Base-by-base conservation (phyloP, 257 asterid genomes). In the Gardenia jasminoides region DNA sequence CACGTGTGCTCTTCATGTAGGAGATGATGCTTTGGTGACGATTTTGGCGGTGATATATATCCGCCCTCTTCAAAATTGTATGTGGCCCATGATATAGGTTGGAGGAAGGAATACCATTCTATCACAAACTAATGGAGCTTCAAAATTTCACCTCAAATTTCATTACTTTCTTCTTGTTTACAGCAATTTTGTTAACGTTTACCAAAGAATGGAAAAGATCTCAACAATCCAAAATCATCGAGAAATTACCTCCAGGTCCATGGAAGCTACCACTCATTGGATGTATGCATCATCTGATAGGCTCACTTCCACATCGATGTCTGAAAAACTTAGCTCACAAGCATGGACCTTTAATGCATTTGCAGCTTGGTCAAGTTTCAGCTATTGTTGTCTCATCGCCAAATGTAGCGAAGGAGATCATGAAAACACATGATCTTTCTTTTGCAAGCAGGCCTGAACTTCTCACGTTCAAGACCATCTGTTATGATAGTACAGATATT, bases 371-470 rank as follows among this genome's bases (percentile, higher is more conserved):
- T 0, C 78, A 87, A 75, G 82, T 89, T 62, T 24, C 89, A 1
- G 54, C 82, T 3, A 77, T 87, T 13, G 82, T 79, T 47, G 82
- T 89, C 36, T 75, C 90, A 1, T 88, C 92, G 4, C 33, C 75
- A 2, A 70, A 79, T 30, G 74, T 82, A 8, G 81, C 87, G 0
- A 79, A 74, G 7, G 81, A 79, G 79, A 82, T 68, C 26, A 20
- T 86, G 10, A 82, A 72, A 67, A 20, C 31, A 7, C 85, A 79
- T 44, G 90, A 87, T 67, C 87, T 83, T 0, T 87, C 83, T 39
- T 87, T 89, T 72, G 88, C 90, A 0, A 79, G 73, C 13, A 48
- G 88, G 66, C 87, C 91, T 0, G 80, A 76, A 10, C 36, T 81
- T 73, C 61, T 84, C 46, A 76, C 80, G 48, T 2, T 43, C 19